phyloP scores from a whole-genome alignment of 192 early-diverging fungal genomes.

The Chytriomyces confervae region DNA sequence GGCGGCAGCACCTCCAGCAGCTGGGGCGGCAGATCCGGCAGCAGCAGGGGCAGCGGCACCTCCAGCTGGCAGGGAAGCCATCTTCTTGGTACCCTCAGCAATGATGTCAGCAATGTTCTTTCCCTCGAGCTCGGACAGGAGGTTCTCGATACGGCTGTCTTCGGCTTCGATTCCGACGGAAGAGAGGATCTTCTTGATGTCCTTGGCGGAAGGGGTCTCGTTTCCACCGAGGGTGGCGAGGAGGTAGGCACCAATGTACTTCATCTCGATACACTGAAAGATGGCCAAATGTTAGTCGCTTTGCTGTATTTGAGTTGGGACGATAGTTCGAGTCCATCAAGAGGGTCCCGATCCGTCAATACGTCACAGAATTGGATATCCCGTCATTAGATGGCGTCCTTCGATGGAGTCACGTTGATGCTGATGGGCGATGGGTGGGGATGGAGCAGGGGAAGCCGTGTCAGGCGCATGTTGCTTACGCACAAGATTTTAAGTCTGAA shows the following conservation, averaged over 20 bases:
- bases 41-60: constrained; percentile 74
- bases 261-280: constrained; percentile 63
- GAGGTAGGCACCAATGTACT: constrained; percentile 98
- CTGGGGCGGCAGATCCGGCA: constrained; percentile 70
- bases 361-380: no score
- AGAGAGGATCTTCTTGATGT: constrained; percentile 82
- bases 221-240: constrained; percentile 90
- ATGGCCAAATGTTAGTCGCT: no score
- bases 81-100: constrained; percentile 88
- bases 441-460: no score
- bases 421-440: no score
- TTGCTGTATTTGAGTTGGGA: no score
- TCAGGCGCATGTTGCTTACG: no score
- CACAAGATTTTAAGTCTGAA: no score
- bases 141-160: constrained; percentile 73
- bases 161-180: constrained; percentile 94
- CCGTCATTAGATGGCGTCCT: no score
- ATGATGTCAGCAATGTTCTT: constrained; percentile 92
- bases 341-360: no score
- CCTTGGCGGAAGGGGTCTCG: constrained; percentile 74
- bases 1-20: constrained; percentile 69
- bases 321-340: no score
- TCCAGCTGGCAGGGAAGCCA: constrained; percentile 91
- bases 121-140: constrained; percentile 83
- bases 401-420: no score